phyloP scores from a whole-genome alignment of 345 rosid genomes.

The Physaria fendleri region DNA sequence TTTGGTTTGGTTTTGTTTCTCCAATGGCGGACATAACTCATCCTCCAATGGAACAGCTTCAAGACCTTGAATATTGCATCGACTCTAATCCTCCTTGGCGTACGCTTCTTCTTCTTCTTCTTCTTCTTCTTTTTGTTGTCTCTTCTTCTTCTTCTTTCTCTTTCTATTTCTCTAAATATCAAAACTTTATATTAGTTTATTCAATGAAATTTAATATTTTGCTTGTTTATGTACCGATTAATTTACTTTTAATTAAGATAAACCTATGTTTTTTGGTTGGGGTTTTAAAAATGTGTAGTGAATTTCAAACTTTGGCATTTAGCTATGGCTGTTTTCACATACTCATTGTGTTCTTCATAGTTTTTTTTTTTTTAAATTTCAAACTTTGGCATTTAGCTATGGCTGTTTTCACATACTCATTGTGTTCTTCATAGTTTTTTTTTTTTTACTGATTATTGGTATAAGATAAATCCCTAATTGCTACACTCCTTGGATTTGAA shows the following conservation, averaged over 20 bases:
- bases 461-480: too few species aligned
- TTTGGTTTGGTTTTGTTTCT: not conserved
- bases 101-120: conserved; percentile 27
- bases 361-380: too few species aligned
- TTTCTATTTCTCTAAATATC: not conserved
- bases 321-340: not conserved
- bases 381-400: not conserved
- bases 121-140: not conserved
- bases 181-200: not conserved
- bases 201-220: not conserved
- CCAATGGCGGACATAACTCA: conserved; percentile 58
- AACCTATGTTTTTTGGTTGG: not conserved
- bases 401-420: not conserved
- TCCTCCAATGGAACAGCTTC: conserved; percentile 93
- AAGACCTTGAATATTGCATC: conserved; percentile 98
- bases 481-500: too few species aligned
- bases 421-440: too few species aligned
- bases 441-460: too few species aligned
- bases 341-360: not conserved
- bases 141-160: not conserved
- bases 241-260: not conserved
- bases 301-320: not conserved
- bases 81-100: conserved; percentile 99
- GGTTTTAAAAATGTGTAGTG: too few species aligned
- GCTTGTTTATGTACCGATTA: not conserved